Base-by-base conservation (phyloP, 164 flowering plant species). In the Nymphaea colorata region DNA sequence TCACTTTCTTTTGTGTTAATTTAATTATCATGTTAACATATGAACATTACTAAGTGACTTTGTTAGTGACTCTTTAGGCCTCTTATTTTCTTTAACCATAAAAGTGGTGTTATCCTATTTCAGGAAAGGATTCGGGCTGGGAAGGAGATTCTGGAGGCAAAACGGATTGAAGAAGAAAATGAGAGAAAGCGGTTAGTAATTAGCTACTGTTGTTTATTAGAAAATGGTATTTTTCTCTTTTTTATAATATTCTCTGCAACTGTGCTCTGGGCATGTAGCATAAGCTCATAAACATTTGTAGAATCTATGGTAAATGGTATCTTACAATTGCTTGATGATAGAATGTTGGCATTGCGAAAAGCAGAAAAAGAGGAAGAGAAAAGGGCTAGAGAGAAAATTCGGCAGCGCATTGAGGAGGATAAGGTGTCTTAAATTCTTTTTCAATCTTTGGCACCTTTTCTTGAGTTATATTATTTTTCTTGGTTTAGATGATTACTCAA, bases 301-400 rank as follows among this genome's bases (percentile, higher is more conserved):
- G 36, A 25, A 25, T 25, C 36, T 25, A 25, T 25, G 36, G 36
- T 25, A 25, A 25, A 25, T 25, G 36, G 36, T 25, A 25, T 41
- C 80, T 4, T 51, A 15, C 8, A 15, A 51, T 51, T 51, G 57
- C 14, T 51, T 51, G 36, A 25, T 25, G 36, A 8, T 51, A 95
- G 99, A 18, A 73, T 95, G 43, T 14, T 95, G 68, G 93, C 91
- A 70, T 75, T 95, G 75, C 83, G 98, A 14, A 95, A 92, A 83
- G 98, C 98, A 16, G 99, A 95, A 78, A 95, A 95, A 81, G 99
- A 89, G 53, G 99, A 95, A 79, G 99, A 92, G 79, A 83, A 78
- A 79, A 87, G 88, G 82, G 99, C 99, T 42, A 85, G 96, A 75
- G 99, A 95, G 71, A 95, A 89, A 81, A 90, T 93, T 62, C 98